Base-by-base conservation (phyloP, 1,284 basidiomycete species). In the Trametes versicolor region DNA sequence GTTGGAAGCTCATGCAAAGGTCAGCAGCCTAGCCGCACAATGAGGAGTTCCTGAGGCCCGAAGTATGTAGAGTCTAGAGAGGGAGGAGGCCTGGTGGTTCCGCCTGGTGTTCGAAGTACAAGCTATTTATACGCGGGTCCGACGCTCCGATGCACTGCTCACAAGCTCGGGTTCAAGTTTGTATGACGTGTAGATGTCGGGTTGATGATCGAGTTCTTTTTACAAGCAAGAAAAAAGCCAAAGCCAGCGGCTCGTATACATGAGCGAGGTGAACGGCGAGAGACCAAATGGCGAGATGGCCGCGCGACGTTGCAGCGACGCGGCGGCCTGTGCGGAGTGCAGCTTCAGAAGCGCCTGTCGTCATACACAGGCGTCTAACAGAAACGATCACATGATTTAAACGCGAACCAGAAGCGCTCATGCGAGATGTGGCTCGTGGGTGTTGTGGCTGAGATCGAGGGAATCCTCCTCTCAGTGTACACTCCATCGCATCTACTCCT, bases 1-100 rank as follows among this genome's bases (percentile, higher is more conserved):
- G 48, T 25, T 51, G 29, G 48, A 43, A 62, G 39, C 61, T 62
- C 61, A 62, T 62, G 8, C 36, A n/a, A 27, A 1, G 15, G 2
- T 43, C 13, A 5, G 17, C 29, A 32, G 29, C 29, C 8, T 3
- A 8, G 29, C 29, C 29, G 8, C 29, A 32, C 29, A 32, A 8
- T 32, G 29, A 4, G 8, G 4, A 32, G 29, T 32, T 32, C 29
- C 29, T 32, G 29, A 32, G 29, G 29, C 29, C 29, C 8, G 29
- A 39, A 12, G 37, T n/a, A n/a, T n/a, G n/a, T 13, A 12, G 37
- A 39, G 15, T 5, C 27, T 23, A 34, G 25, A n/a, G 9, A n/a
- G 7, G n/a, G 1, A 25, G 47, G 12, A 21, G 8, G 47, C 23
- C 29, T 8, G 29, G 29, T 32, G 25, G 23, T 48, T 48, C 21